These are phyloP conservation scores for Xanthoceras sorbifolium DNA, from an alignment of 345 rosid species.

Conservation along the genomic window DNA sequence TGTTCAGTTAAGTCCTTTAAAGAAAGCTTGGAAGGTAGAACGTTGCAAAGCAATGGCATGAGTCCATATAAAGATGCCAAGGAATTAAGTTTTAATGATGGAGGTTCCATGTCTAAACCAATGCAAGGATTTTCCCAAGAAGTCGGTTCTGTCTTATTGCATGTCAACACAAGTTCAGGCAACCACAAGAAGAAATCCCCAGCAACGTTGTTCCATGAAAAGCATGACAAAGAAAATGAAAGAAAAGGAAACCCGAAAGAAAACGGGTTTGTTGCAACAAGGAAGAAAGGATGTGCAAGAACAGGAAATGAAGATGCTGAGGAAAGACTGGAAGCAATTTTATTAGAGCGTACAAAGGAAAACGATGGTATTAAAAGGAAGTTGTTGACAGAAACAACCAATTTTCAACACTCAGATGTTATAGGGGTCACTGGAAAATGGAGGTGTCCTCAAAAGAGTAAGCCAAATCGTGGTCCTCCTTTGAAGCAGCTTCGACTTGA, in stretches of 20 bases:
- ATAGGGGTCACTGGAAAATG: conserved; percentile 62
- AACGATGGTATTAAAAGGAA: conserved; percentile 35
- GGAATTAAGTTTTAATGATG: conserved; percentile 20
- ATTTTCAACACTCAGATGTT: conserved; percentile 33
- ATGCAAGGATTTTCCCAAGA: conserved; percentile 22
- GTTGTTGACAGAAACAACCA: conserved; percentile 54
- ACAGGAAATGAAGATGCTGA: conserved; percentile 29
- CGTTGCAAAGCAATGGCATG: neutral
- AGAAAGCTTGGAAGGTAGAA: conserved; percentile 17
- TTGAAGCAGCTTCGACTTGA: conserved; percentile 87
- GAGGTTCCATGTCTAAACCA: conserved; percentile 24
- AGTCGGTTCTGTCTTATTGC: conserved; percentile 9
- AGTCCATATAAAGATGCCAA: conserved; percentile 11
- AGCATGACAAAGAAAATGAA: conserved; percentile 37
- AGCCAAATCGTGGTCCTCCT: conserved; percentile 66
- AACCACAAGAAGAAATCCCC: conserved; percentile 11
- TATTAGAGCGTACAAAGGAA: conserved; percentile 32
- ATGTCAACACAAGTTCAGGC: conserved; percentile 10
- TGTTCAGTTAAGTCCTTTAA: conserved; percentile 11
- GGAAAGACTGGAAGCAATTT: conserved; percentile 19
- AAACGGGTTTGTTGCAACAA: conserved; percentile 57
- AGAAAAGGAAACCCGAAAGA: too few relatives aligned
- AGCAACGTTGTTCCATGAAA: conserved; percentile 8
- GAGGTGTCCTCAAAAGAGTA: conserved; percentile 77
- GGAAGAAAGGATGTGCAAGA: conserved; percentile 35